phyloP scores from a whole-genome alignment of 257 asterid species.

The Przewalskia tangutica region DNA sequence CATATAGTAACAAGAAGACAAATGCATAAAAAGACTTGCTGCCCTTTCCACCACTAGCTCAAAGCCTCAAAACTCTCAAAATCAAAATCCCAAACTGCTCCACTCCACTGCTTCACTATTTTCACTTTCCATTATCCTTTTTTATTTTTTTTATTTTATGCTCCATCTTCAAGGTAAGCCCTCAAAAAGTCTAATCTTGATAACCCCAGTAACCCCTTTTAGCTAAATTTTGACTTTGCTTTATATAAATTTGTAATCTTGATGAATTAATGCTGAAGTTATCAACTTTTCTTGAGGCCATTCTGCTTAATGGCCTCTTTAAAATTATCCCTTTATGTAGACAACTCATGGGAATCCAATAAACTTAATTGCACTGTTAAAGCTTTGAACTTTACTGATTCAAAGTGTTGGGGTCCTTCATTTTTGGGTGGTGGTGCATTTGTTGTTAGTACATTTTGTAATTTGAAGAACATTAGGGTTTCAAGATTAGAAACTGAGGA shows the following conservation, averaged over 20 bases:
- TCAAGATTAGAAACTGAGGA: slow-evolving; percentile 43
- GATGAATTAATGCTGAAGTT: slow-evolving; percentile 2
- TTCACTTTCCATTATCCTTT: slow-evolving; percentile 4
- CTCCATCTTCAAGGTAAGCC: background rate
- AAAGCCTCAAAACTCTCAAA: background rate
- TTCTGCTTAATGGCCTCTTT: slow-evolving; percentile 49
- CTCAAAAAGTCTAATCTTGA: background rate
- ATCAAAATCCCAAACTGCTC: background rate
- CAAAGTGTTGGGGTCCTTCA: slow-evolving; percentile 22
- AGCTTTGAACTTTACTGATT: slow-evolving; percentile 23
- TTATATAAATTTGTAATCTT: background rate
- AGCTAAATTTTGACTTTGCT: background rate
- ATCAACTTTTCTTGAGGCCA: background rate
- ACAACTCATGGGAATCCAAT: slow-evolving; percentile 36
- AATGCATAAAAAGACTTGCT: no score
- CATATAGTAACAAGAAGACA: no score
- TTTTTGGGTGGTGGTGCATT: slow-evolving; percentile 42
- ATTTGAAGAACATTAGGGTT: slow-evolving; percentile 39
- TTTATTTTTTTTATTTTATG: background rate
- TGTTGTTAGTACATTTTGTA: slow-evolving; percentile 33
- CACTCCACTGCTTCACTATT: slow-evolving; percentile 8
- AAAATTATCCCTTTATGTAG: slow-evolving; percentile 37
- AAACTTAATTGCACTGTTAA: slow-evolving; percentile 20
- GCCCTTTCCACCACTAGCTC: no score
- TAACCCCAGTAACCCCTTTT: background rate